These are phyloP conservation scores for Lactarius sanguifluus DNA, from an alignment of 768 basidiomycete species.

Conservation along the genomic window DNA sequence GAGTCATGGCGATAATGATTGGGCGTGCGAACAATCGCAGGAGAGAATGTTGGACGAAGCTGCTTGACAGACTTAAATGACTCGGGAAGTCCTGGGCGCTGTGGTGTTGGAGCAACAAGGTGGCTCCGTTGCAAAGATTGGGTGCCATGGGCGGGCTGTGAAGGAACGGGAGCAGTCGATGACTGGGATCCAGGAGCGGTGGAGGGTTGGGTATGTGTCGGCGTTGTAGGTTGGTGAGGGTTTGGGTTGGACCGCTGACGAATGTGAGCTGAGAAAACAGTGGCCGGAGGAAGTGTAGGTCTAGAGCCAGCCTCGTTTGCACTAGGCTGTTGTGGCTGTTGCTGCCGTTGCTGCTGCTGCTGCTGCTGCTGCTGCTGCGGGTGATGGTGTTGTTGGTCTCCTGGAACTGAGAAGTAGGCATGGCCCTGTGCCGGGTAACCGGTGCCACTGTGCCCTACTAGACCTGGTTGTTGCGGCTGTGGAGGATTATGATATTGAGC, in stretches of 20 bases:
- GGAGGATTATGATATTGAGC: constrained; percentile 20
- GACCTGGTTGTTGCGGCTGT: constrained; percentile 28
- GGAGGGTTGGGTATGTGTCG: constrained; percentile 12
- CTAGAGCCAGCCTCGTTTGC: constrained; percentile 8
- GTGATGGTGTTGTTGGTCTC: constrained; percentile 16
- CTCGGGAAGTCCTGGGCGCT: constrained; percentile 35
- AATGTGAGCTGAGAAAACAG: constrained; percentile 26
- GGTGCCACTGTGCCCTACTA: constrained; percentile 7
- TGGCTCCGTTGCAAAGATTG: constrained; percentile 22
- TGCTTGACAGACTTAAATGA: constrained; percentile 52
- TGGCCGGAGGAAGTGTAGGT: constrained; percentile 21
- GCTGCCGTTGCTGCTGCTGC: background rate
- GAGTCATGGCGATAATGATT: constrained; percentile 48
- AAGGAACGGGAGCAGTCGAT: background rate
- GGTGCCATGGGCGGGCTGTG: constrained; percentile 4
- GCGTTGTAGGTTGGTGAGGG: constrained; percentile 23
- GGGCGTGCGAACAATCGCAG: constrained; percentile 69
- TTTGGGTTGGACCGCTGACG: constrained; percentile 25
- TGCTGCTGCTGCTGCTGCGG: constrained; percentile 5
- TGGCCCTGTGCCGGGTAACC: constrained; percentile 26
- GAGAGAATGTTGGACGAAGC: constrained; percentile 66
- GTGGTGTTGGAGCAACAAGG: constrained; percentile 30
- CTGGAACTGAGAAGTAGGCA: constrained; percentile 23
- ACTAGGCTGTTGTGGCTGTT: constrained; percentile 1
- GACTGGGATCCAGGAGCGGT: constrained; percentile 3